Conservation (phyloP, 2,329 filamentous ascomycete species). For the Colletotrichum sp. region DNA sequence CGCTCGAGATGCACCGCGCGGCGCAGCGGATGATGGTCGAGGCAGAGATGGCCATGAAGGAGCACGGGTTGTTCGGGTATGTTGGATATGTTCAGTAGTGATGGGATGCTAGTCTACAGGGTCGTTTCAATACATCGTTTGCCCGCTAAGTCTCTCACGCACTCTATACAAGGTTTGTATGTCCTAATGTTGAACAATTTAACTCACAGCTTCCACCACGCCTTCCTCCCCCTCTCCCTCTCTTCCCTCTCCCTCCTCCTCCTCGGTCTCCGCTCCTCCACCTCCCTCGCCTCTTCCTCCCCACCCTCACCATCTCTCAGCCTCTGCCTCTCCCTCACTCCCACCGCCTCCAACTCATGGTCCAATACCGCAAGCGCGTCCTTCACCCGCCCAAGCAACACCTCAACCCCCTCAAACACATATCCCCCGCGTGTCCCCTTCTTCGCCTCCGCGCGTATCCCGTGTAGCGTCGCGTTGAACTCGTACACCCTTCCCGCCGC, state of each 20-base stretch:
- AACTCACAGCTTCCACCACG: not conserved
- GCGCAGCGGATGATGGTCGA: not conserved
- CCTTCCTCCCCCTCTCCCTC: not conserved
- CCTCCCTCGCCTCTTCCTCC: not conserved
- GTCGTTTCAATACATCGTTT: not conserved
- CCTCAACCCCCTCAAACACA: not conserved
- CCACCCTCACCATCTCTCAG: not conserved
- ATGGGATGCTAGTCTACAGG: not conserved
- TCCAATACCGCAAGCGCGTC: not conserved
- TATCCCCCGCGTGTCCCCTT: not conserved
- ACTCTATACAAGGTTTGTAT: no score
- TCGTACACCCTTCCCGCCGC: not conserved
- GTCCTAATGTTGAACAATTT: no score
- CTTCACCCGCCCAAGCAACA: not conserved
- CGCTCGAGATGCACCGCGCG: not conserved
- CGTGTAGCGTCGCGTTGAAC: not conserved
- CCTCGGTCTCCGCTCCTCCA: not conserved
- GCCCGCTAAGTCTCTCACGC: no score
- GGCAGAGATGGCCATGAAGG: not conserved
- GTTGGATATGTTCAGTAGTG: not conserved
- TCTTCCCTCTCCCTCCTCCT: not conserved
- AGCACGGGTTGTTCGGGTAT: not conserved
- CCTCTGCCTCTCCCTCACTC: not conserved
- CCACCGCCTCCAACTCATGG: not conserved
- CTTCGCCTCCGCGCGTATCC: not conserved